Base-by-base conservation (phyloP, 805 yeast genomes). In the Brettanomyces bruxellensis region DNA sequence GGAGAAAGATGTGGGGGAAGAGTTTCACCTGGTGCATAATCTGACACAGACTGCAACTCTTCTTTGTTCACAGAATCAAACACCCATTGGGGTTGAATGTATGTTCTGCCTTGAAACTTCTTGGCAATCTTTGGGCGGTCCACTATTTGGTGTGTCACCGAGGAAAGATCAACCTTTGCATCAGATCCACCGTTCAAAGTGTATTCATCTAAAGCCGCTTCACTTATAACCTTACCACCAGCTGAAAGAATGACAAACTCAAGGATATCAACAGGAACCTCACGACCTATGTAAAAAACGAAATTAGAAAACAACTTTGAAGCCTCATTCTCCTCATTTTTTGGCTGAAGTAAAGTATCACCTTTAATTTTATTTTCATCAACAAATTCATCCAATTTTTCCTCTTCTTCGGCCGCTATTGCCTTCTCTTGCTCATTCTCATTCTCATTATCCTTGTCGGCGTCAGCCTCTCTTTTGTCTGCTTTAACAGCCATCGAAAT, bases 1-100 rank as follows among this genome's bases (percentile, higher is more conserved):
- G 99, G 99, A 45, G 96, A 86, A 59, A 93, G 72, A 67, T 93
- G 99, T 35, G 99, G 97, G 40, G 99, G 99, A 53, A 93, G 73
- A 4, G 87, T 71, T 68, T 91, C 97, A 47, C 99, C 99, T 4
- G 96, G 96, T 40, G 95, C 85, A 61, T 93, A 93, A 46, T 73
- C 74, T 46, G 83, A 81, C 23, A 87, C 96, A 18, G 93, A 79
- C 49, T 85, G 71, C 50, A 93, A 72, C 49, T 76, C 72, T 43
- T 79, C 76, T 67, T 84, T 83, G 70, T 93, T 93, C 50, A 93
- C 70, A 59, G 84, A 82, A 64, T 93, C 99, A 64, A 93, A 90
- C 30, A 93, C 73, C 99, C 99, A 93, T 72, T 93, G 99, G 18
- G 99, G 99, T 69, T 93, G 99, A 42, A 91, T 65, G 61, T 93